Percentiles rank a stretch among this genome's conserved stretches.
Conservation (phyloP, 1,139 yeast species). For the Geotrichum cucujoidarum region DNA sequence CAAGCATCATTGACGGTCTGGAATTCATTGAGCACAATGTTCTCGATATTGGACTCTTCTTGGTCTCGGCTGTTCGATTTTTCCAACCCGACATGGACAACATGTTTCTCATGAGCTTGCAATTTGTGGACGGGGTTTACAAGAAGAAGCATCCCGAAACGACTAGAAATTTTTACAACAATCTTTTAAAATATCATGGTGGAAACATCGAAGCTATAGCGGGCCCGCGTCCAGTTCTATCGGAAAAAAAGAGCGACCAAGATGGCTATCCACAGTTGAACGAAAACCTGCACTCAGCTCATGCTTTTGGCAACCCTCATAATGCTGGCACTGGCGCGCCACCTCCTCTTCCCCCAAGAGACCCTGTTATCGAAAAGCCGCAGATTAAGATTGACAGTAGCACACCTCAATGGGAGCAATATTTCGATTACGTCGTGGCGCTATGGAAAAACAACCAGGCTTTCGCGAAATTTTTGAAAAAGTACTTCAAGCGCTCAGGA, state of each 20-base stretch:
- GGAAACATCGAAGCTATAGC: neutral
- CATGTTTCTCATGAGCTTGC: constrained; percentile 42
- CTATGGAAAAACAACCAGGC: constrained; percentile 9
- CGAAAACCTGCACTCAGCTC: neutral
- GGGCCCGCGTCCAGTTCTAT: neutral
- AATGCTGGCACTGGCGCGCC: neutral
- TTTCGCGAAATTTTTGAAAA: constrained; percentile 21
- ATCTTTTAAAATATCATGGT: constrained; percentile 17
- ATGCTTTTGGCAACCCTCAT: no score
- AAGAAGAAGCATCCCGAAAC: constrained; percentile 38
- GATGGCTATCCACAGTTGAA: neutral
- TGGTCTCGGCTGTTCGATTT: constrained; percentile 41
- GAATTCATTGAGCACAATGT: constrained; percentile 39
- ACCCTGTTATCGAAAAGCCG: neutral
- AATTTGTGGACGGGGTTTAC: constrained; percentile 42
- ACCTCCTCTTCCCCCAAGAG: neutral
- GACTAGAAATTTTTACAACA: constrained; percentile 27
- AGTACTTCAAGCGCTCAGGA: constrained; percentile 31
- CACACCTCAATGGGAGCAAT: neutral
- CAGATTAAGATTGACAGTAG: neutral
- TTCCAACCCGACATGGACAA: constrained; percentile 38
- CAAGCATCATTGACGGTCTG: constrained; percentile 28
- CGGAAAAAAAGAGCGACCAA: neutral
- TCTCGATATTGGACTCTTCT: constrained; percentile 44
- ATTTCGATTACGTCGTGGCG: neutral